Percentiles rank a stretch among this genome's conserved stretches.
phyloP scores from a whole-genome alignment of 805 yeast genomes.

The Nakazawaea siamensis region DNA sequence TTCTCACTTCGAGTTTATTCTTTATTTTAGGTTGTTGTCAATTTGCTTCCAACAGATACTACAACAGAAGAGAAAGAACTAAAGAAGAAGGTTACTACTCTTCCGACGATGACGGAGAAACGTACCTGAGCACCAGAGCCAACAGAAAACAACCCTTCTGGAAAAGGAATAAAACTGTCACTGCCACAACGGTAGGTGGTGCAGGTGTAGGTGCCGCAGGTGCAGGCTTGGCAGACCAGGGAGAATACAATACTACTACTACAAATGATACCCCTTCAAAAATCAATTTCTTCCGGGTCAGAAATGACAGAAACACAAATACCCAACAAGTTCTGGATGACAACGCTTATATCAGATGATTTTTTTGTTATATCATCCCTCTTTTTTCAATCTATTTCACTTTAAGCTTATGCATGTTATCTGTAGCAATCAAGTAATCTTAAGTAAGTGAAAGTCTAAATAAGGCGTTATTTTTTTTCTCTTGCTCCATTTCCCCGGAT shows the following conservation, averaged over 20 bases:
- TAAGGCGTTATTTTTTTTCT: too few relatives aligned
- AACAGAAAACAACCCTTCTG: neutral
- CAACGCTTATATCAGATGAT: too few relatives aligned
- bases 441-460: too few relatives aligned
- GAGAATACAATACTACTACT: neutral
- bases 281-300: conserved; percentile 9
- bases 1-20: neutral
- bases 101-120: conserved; percentile 3
- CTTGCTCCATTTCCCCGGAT: neutral
- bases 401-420: too few relatives aligned
- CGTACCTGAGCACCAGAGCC: neutral
- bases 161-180: neutral
- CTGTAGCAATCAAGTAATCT: too few relatives aligned
- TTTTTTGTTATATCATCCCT: too few relatives aligned
- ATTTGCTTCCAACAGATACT: conserved; percentile 5
- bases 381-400: too few relatives aligned
- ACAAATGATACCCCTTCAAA: neutral
- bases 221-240: neutral
- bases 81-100: conserved; percentile 1
- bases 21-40: conserved; percentile 8
- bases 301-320: conserved; percentile 3
- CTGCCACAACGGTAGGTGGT: conserved; percentile 1
- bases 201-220: conserved; percentile 1
- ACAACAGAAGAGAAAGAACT: conserved; percentile 1
- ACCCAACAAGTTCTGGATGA: too few relatives aligned